Base-by-base conservation (phyloP, 108 stramenopile species). In the Cyclotella kingstonii region DNA sequence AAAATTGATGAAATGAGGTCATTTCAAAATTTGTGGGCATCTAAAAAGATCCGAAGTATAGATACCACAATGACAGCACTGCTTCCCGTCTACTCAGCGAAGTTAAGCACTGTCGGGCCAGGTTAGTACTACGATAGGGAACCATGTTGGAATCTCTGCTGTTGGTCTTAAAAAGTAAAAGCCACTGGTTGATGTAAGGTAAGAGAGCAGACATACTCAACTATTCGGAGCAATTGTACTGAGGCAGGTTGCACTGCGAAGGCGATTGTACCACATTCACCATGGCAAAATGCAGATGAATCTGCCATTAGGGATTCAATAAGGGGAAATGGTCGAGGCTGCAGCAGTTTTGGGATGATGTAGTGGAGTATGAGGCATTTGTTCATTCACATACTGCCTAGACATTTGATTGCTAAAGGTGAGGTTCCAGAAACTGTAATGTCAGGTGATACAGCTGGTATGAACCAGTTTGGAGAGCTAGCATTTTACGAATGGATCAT, bases 41-140 rank as follows among this genome's bases (percentile, higher is more conserved):
- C n/a, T n/a, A n/a, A n/a, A n/a, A n/a, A n/a, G n/a, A n/a, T n/a
- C n/a, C n/a, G n/a, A n/a, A n/a, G n/a, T n/a, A n/a, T n/a, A n/a
- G n/a, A n/a, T n/a, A n/a, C n/a, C n/a, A n/a, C n/a, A n/a, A n/a
- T n/a, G n/a, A n/a, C n/a, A n/a, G n/a, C n/a, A n/a, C n/a, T n/a
- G 84, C 84, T 80, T 85, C 84, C 84, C 81, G 84, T 85, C 78
- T 77, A 81, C 84, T 85, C 84, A 80, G 84, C 84, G 84, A 85
- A 85, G 81, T 81, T 83, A 85, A 83, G 84, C 81, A 85, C 80
- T 73, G 68, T 81, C 82, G 63, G 82, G 82, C 82, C 71, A 38
- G 77, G 82, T 80, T 80, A 84, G 82, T 84, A 84, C 82, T 84
- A 74, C 71, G 71, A 65, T 73, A 65, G 76, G 76, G 76, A 63